Percentiles rank a stretch among this genome's conserved stretches.
phyloP scores from a whole-genome alignment of 1,139 yeast species.

The Zhuliangozyma parablackwelliae region DNA sequence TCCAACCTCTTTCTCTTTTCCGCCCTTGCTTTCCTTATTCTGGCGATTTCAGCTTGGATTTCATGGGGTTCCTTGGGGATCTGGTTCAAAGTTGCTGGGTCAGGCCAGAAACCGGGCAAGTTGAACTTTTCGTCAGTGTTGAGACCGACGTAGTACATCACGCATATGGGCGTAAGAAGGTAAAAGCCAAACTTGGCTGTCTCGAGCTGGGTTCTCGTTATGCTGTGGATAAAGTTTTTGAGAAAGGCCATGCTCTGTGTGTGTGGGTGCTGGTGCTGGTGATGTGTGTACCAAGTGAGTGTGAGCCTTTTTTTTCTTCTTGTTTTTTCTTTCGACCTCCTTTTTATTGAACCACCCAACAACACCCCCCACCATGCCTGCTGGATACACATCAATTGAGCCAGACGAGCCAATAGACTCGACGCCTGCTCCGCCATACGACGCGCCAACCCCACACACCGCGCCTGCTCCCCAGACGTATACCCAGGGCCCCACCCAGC shows the following conservation, averaged over 20 bases:
- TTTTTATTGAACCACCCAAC: no score
- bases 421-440: neutral
- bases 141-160: slow-evolving; percentile 89
- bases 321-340: no score
- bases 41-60: slow-evolving; percentile 83
- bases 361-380: slow-evolving; percentile 9
- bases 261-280: no score
- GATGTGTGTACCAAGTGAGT: no score
- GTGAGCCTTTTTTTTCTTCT: no score
- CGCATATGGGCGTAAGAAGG: slow-evolving; percentile 76
- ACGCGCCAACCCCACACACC: neutral
- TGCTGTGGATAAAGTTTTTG: slow-evolving; percentile 28
- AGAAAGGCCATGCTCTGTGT: slow-evolving; percentile 2
- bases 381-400: slow-evolving; percentile 25
- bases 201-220: slow-evolving; percentile 61
- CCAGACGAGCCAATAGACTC: slow-evolving; percentile 18
- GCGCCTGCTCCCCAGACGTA: slow-evolving; percentile 3
- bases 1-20: slow-evolving; percentile 75
- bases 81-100: slow-evolving; percentile 83
- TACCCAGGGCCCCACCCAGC: neutral
- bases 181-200: slow-evolving; percentile 81
- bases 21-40: slow-evolving; percentile 69
- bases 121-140: slow-evolving; percentile 86
- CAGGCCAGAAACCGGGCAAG: slow-evolving; percentile 97
- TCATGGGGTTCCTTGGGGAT: slow-evolving; percentile 93